A percentile compares a stretch with the other conserved stretches of the same genome.
Conservation (phyloP, 1,284 basidiomycete genomes). For the Rhodotorula sp. region DNA sequence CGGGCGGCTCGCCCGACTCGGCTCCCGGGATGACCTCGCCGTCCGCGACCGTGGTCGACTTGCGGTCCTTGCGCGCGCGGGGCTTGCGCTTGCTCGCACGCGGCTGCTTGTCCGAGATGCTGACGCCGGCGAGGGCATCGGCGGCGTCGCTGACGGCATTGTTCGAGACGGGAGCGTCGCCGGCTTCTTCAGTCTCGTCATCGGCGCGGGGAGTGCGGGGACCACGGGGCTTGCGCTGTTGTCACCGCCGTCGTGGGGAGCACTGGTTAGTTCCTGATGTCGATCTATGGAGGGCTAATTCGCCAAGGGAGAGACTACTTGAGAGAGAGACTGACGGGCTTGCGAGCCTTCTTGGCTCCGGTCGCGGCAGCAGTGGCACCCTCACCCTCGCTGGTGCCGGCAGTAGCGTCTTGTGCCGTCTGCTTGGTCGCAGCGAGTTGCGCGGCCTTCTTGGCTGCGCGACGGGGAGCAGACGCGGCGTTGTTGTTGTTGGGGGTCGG, state of each 20-base stretch:
- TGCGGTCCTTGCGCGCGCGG: constrained; percentile 46
- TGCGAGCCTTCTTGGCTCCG: constrained; percentile 24
- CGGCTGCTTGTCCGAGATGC: constrained; percentile 12
- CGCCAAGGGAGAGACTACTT: too few relatives aligned
- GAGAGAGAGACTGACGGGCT: constrained; percentile 11
- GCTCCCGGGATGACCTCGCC: constrained; percentile 20
- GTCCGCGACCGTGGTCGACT: constrained; percentile 60
- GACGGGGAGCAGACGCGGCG: constrained; percentile 33
- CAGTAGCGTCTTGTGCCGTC: constrained; percentile 24
- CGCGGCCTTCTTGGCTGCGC: constrained; percentile 33
- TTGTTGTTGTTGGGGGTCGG: constrained; percentile 57
- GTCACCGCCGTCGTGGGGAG: not conserved
- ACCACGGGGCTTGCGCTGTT: constrained; percentile 29
- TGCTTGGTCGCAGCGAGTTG: constrained; percentile 16
- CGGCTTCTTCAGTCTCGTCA: constrained; percentile 40
- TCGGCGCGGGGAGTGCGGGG: constrained; percentile 34
- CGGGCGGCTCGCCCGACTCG: constrained; percentile 41
- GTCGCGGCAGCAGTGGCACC: constrained; percentile 57
- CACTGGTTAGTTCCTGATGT: not conserved
- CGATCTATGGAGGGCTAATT: not conserved
- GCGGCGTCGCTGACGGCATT: constrained; percentile 26
- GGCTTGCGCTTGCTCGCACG: constrained; percentile 32
- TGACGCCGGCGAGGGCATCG: constrained; percentile 27
- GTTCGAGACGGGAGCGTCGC: constrained; percentile 30
- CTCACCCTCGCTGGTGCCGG: constrained; percentile 56